Evolutionary conservation across 495 filamentous ascomycete genomes (phyloP), one percentile per base, ranked within the genome.

Genomic region (Aspergillus funiculosus): DNA sequence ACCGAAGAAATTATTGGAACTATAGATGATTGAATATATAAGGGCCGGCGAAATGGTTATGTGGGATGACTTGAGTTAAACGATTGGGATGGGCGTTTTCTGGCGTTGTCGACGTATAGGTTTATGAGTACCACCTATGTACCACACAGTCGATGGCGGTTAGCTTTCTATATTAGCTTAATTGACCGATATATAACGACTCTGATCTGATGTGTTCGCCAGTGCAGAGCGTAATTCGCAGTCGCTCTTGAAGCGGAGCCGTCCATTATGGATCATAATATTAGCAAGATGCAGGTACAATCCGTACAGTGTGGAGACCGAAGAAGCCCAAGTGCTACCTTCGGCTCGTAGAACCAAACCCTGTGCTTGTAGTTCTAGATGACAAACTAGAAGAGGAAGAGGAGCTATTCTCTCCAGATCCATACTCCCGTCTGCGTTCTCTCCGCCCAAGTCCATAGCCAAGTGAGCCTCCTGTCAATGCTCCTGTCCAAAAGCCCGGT

Each of bases 401-500:
- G n/a, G 75, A 77, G 46, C 71, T 71, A 8, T 74, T 71, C 50
- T 74, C 74, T n/a, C 76, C 71, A 14, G 72, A 53, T 42, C 74
- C 70, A 28, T 43, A 34, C 48, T 45, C 39, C 38, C 38, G 55
- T 40, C 57, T 48, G 37, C 49, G 61, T 61, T 44, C 54, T 47
- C 51, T 66, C 37, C 76, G 77, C 2, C 85, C 84, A 14, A 86
- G 78, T 27, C 76, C 54, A 60, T 89, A 91, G 4, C 74, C 78
- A 9, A 80, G 85, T 6, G 85, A 85, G 1, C 79, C 82, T 28
- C 88, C 87, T 28, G 77, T 76, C 6, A 81, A 64, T 3, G 85
- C 71, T 0, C 91, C 91, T 13, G 76, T 73, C 92, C 89, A 95
- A 58, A 95, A 95, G 0, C 92, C 91, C 3, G 91, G 89, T 36